Conservation (phyloP, 192 early-diverging fungal genomes). For the Linnemannia elongata region DNA sequence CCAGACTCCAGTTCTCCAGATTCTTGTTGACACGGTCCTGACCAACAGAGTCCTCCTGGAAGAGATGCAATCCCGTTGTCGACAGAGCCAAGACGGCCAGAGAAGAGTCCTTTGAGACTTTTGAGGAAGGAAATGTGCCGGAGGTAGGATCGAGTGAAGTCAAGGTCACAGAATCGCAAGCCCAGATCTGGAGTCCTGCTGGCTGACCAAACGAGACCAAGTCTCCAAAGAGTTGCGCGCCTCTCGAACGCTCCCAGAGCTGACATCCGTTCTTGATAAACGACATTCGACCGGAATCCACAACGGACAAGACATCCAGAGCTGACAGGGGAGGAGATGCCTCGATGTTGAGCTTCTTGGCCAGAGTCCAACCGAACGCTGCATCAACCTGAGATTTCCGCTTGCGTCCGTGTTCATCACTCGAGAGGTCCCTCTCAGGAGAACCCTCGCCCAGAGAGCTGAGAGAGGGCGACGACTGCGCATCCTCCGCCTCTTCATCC, state of each 20-base stretch:
- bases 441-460: background rate
- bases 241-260: constrained; percentile 22
- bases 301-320: background rate
- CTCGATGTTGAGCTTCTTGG: background rate
- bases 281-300: background rate
- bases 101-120: background rate
- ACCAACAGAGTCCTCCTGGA: background rate
- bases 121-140: background rate
- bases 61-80: constrained; percentile 30
- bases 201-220: background rate
- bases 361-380: background rate
- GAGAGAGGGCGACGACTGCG: background rate
- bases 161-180: constrained; percentile 23
- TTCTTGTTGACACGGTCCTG: background rate
- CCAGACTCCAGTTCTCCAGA: constrained; percentile 35
- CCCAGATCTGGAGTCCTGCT: constrained; percentile 23
- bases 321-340: background rate
- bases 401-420: background rate
- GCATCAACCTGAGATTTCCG: background rate
- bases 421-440: background rate
- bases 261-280: constrained; percentile 25
- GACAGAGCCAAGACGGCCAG: constrained; percentile 32
- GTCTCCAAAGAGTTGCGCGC: constrained; percentile 13
- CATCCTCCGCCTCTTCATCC: background rate
- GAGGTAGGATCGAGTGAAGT: background rate